A percentile compares a stretch with the other conserved stretches of the same genome.
These are phyloP conservation scores for Fraxinus quadrangulata DNA, from an alignment of 257 asterid genomes.

Conservation along the genomic window DNA sequence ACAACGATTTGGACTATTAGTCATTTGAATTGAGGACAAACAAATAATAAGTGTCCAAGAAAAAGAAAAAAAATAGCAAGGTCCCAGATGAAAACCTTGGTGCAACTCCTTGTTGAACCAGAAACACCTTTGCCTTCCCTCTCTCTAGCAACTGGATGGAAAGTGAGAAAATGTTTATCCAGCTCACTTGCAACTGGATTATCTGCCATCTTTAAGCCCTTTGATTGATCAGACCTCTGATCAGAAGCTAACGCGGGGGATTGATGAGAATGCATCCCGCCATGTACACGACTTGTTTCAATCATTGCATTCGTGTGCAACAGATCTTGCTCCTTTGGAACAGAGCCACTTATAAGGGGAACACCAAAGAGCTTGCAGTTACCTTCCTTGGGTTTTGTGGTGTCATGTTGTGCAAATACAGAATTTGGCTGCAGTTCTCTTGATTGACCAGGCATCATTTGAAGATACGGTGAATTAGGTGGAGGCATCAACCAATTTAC, in stretches of 20 bases:
- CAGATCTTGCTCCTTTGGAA: slow-evolving; percentile 39
- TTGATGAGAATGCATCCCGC: slow-evolving; percentile 40
- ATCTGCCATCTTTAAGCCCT: slow-evolving; percentile 57
- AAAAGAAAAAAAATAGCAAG: neutral
- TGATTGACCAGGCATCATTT: slow-evolving; percentile 48
- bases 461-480: slow-evolving; percentile 61
- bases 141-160: slow-evolving; percentile 43
- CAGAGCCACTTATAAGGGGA: slow-evolving; percentile 54
- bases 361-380: slow-evolving; percentile 85
- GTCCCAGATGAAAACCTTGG: slow-evolving; percentile 59
- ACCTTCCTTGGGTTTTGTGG: slow-evolving; percentile 59
- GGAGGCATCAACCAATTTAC: slow-evolving; percentile 81
- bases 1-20: neutral
- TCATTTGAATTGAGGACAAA: neutral
- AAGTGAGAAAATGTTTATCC: slow-evolving; percentile 54
- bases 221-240: slow-evolving; percentile 56
- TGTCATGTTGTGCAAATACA: slow-evolving; percentile 39
- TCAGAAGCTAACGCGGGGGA: slow-evolving; percentile 48
- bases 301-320: slow-evolving; percentile 31
- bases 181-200: slow-evolving; percentile 51
- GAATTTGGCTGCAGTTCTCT: slow-evolving; percentile 56
- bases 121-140: slow-evolving; percentile 59
- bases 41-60: neutral
- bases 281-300: slow-evolving; percentile 37
- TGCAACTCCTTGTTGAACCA: slow-evolving; percentile 86